A percentile compares a stretch with the other conserved stretches of the same genome.
These are phyloP conservation scores for Penicillium sp. DNA, from an alignment of 2,329 filamentous ascomycete species.

Conservation along the genomic window DNA sequence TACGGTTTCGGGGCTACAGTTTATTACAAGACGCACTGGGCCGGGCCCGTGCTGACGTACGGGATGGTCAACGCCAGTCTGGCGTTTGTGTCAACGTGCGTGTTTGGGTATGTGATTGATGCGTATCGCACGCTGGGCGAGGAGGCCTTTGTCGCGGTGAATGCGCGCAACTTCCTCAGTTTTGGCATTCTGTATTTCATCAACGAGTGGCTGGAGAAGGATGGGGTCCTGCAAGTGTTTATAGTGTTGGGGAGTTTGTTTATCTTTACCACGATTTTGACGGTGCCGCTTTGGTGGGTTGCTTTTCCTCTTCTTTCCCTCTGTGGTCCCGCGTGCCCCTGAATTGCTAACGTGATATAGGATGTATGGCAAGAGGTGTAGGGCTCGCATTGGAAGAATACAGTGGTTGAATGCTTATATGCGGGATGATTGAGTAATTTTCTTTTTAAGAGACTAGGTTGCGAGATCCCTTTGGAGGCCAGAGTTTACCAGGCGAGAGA, in stretches of 20 bases:
- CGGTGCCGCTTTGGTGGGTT: neutral
- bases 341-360: too few relatives aligned
- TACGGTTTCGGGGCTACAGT: neutral
- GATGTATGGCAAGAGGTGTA: neutral
- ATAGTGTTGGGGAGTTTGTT: neutral
- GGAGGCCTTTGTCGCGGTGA: neutral
- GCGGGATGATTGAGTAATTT: too few relatives aligned
- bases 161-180: neutral
- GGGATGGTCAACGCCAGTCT: neutral
- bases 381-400: neutral
- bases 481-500: too few relatives aligned
- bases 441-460: too few relatives aligned
- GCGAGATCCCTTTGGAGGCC: too few relatives aligned
- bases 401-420: neutral
- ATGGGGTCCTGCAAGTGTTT: neutral
- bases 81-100: neutral
- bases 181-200: neutral
- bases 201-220: neutral
- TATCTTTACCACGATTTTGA: neutral
- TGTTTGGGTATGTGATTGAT: constrained; percentile 3
- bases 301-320: neutral
- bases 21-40: neutral
- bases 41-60: neutral
- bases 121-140: neutral
- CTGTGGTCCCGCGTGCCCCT: too few relatives aligned